Percentiles rank a stretch among this genome's conserved stretches.
phyloP scores from a whole-genome alignment of 345 rosid genomes.

The Brassica incana region DNA sequence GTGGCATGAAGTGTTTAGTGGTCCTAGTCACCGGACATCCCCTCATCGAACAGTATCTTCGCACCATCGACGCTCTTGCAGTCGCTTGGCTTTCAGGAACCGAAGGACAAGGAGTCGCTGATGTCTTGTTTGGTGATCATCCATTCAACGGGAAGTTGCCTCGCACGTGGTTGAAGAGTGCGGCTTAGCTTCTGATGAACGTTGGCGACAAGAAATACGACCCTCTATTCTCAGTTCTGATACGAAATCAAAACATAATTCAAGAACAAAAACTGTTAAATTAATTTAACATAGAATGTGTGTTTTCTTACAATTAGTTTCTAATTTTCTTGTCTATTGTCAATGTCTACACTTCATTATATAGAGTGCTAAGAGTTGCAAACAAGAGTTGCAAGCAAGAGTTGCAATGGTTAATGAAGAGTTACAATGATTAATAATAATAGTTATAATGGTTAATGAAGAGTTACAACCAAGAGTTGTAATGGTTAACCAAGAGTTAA shows the following conservation, averaged over 20 bases:
- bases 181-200: slow-evolving; percentile 74
- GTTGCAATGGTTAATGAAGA: too few species aligned
- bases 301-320: too few species aligned
- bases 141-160: slow-evolving; percentile 50
- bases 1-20: slow-evolving; percentile 51
- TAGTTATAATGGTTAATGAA: too few species aligned
- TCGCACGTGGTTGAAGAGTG: slow-evolving; percentile 58
- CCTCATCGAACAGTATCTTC: slow-evolving; percentile 39
- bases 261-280: neutral
- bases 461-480: too few species aligned
- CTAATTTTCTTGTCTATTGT: too few species aligned
- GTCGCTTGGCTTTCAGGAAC: slow-evolving; percentile 82
- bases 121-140: slow-evolving; percentile 65
- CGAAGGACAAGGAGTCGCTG: slow-evolving; percentile 74
- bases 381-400: too few species aligned
- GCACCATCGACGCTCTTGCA: slow-evolving; percentile 48
- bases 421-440: too few species aligned
- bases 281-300: too few species aligned
- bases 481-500: too few species aligned
- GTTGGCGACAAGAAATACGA: slow-evolving; percentile 61
- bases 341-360: too few species aligned
- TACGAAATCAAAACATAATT: slow-evolving; percentile 46
- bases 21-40: slow-evolving; percentile 73
- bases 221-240: slow-evolving; percentile 69
- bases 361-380: too few species aligned